These are phyloP conservation scores for Naganishia randhawae DNA, from an alignment of 768 basidiomycete species.

Conservation along the genomic window DNA sequence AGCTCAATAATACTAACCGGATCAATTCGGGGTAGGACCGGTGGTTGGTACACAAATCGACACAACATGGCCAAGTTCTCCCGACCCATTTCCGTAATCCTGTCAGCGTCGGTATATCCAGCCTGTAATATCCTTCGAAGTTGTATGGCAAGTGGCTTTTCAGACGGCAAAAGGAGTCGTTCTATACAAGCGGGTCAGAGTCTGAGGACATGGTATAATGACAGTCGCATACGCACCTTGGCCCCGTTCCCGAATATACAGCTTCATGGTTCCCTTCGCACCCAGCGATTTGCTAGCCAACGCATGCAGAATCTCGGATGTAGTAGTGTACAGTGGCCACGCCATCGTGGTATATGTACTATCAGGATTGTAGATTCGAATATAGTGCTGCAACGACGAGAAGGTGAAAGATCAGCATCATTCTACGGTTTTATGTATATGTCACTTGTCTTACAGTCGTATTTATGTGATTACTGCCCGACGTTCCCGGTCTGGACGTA, in stretches of 20 bases:
- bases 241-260: constrained; percentile 58
- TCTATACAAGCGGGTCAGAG: constrained; percentile 56
- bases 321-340: constrained; percentile 64
- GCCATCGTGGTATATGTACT: constrained; percentile 67
- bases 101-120: constrained; percentile 74
- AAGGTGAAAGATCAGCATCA: not conserved
- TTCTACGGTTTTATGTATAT: not conserved
- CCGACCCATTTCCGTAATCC: constrained; percentile 67
- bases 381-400: constrained; percentile 53
- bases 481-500: constrained; percentile 39
- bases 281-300: constrained; percentile 61
- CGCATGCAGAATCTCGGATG: constrained; percentile 62
- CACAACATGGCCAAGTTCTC: constrained; percentile 80
- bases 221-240: constrained; percentile 44
- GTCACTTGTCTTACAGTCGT: constrained; percentile 11
- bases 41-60: constrained; percentile 77
- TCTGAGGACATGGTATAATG: not conserved
- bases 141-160: constrained; percentile 80
- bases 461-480: constrained; percentile 32
- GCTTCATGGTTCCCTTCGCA: constrained; percentile 43
- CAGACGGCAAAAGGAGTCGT: constrained; percentile 72
- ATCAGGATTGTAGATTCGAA: constrained; percentile 74
- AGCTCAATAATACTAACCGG: constrained; percentile 36
- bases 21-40: constrained; percentile 49
- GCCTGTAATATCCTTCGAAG: constrained; percentile 78